phyloP scores from a whole-genome alignment of 1,284 basidiomycete species.

The Sporisorium sorghi region DNA sequence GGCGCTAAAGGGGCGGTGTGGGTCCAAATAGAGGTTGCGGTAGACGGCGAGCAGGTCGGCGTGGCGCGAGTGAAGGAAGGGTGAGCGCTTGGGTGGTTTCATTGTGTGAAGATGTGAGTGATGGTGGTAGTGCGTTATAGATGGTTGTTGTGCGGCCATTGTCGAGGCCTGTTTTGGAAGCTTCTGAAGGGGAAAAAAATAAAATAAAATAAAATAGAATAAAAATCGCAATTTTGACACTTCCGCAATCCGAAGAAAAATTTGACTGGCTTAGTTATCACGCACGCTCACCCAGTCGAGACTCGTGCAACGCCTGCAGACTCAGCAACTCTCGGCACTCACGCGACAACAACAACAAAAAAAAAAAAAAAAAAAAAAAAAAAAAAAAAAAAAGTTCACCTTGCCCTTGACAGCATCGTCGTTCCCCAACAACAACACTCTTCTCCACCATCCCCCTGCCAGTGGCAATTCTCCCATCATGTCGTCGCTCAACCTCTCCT shows the following conservation, averaged over 20 bases:
- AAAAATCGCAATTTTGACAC: constrained; percentile 25
- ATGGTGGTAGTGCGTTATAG: not conserved
- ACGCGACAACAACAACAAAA: constrained; percentile 10
- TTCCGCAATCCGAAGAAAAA: constrained; percentile 27
- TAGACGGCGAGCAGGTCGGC: constrained; percentile 49
- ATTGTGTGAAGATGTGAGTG: constrained; percentile 14
- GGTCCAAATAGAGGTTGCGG: constrained; percentile 45
- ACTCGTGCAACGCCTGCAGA: not conserved
- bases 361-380: too few species aligned
- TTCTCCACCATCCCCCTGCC: constrained; percentile 6
- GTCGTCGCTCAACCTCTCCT: constrained; percentile 47
- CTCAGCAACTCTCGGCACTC: constrained; percentile 9
- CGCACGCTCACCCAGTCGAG: not conserved
- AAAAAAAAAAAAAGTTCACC: too few species aligned
- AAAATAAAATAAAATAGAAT: too few species aligned
- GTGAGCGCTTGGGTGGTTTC: constrained; percentile 50
- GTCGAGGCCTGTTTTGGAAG: too few species aligned
- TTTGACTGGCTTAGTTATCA: not conserved
- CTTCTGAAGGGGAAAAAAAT: not conserved
- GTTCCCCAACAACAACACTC: not conserved
- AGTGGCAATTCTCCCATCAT: constrained; percentile 10
- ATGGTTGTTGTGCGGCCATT: too few species aligned
- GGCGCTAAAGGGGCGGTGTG: constrained; percentile 11
- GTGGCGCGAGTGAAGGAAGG: constrained; percentile 43
- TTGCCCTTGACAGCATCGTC: too few species aligned